Percentiles rank a stretch among this genome's conserved stretches.
These are phyloP conservation scores for Neurospora sp. DNA, from an alignment of 495 filamentous ascomycete genomes.

Conservation along the genomic window DNA sequence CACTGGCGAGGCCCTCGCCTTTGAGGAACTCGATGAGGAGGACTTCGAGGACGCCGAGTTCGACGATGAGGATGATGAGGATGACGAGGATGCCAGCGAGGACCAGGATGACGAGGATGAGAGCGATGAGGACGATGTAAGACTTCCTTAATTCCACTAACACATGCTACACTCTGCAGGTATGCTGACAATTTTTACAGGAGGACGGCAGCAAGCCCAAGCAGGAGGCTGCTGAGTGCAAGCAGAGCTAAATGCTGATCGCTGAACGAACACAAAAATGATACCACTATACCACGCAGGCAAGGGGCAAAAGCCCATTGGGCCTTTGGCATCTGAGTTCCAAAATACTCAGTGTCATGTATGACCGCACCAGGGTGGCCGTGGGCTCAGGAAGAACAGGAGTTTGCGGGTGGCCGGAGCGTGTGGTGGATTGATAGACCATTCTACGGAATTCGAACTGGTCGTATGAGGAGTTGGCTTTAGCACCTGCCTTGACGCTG, in stretches of 20 bases:
- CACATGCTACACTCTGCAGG: neutral
- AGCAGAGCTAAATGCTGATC: conserved; percentile 72
- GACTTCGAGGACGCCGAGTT: conserved; percentile 77
- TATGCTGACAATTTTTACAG: conserved; percentile 33
- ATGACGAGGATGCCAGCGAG: conserved; percentile 70
- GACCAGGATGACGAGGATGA: conserved; percentile 80
- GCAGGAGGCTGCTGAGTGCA: conserved; percentile 98
- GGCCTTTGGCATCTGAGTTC: conserved; percentile 3
- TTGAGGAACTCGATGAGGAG: conserved; percentile 87
- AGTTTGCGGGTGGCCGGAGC: conserved; percentile 3
- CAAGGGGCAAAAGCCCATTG: neutral
- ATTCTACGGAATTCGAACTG: conserved; percentile 11
- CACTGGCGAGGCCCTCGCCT: conserved; percentile 95
- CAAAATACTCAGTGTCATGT: conserved; percentile 5
- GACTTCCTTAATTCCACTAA: conserved; percentile 12
- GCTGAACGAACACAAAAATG: neutral
- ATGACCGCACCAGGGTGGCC: conserved; percentile 3
- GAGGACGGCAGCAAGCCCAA: conserved; percentile 94
- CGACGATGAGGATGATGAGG: conserved; percentile 86
- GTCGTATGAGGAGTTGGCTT: conserved; percentile 15
- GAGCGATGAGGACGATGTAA: conserved; percentile 84
- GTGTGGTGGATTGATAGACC: conserved; percentile 8
- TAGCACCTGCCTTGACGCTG: conserved; percentile 8
- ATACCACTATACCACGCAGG: neutral
- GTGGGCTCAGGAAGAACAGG: conserved; percentile 4